A percentile compares a stretch with the other conserved stretches of the same genome.
Conservation (phyloP, 2,329 filamentous ascomycete species). For the Xylaria multiplex region DNA sequence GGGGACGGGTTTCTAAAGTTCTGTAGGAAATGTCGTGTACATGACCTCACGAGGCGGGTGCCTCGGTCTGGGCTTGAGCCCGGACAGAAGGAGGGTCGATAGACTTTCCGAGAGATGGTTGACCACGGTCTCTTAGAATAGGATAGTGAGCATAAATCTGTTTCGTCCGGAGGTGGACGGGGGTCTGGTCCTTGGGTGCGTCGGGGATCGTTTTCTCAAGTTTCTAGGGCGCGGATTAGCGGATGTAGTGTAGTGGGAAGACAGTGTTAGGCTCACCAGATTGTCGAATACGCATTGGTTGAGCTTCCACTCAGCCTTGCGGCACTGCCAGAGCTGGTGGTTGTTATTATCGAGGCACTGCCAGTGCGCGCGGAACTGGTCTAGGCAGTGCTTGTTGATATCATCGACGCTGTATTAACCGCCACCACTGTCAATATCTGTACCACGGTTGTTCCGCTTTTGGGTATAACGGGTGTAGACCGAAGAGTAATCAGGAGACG, state of each 20-base stretch:
- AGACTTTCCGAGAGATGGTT: slow-evolving; percentile 46
- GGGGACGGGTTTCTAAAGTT: slow-evolving; percentile 18
- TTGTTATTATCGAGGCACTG: slow-evolving; percentile 96
- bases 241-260: background rate
- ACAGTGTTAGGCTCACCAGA: slow-evolving; percentile 66
- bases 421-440: slow-evolving; percentile 17
- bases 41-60: slow-evolving; percentile 40
- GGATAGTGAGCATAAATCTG: slow-evolving; percentile 70
- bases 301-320: slow-evolving; percentile 84
- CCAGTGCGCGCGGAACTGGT: slow-evolving; percentile 94
- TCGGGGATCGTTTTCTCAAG: slow-evolving; percentile 84
- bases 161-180: slow-evolving; percentile 76
- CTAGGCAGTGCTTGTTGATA: slow-evolving; percentile 93
- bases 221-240: slow-evolving; percentile 63
- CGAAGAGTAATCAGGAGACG: background rate
- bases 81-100: slow-evolving; percentile 47
- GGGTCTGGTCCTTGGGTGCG: slow-evolving; percentile 73
- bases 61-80: slow-evolving; percentile 42
- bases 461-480: background rate
- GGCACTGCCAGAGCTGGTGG: slow-evolving; percentile 96
- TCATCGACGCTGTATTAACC: slow-evolving; percentile 77
- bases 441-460: background rate
- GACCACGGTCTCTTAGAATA: slow-evolving; percentile 50
- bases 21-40: slow-evolving; percentile 23
- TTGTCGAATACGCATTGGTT: slow-evolving; percentile 98